These are phyloP conservation scores for Fusarium dimerum DNA, from an alignment of 2,329 filamentous ascomycete genomes.

Conservation along the genomic window DNA sequence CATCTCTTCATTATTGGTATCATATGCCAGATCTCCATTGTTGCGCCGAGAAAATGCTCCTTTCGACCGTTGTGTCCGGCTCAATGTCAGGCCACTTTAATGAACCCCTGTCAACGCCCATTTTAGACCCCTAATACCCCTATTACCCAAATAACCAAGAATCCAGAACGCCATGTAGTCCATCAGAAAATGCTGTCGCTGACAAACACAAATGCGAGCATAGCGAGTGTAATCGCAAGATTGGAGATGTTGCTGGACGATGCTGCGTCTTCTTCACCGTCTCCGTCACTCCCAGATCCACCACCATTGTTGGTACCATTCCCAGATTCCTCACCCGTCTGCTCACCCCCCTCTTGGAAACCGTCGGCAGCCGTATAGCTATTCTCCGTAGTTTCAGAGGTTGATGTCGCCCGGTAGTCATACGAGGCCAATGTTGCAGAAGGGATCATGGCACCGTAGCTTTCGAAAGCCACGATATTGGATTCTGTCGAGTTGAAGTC, in stretches of 20 bases:
- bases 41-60: not conserved
- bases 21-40: not conserved
- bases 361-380: conserved; percentile 34
- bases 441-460: conserved; percentile 50
- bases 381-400: conserved; percentile 18
- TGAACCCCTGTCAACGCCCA: conserved; percentile 2
- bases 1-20: conserved; percentile 11
- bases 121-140: not conserved
- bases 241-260: conserved; percentile 10
- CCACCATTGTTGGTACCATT: not conserved
- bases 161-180: not conserved
- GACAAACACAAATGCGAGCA: conserved; percentile 25
- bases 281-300: not conserved
- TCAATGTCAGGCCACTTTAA: conserved; percentile 10
- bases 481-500: conserved; percentile 55
- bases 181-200: conserved; percentile 19
- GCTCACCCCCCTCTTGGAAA: conserved; percentile 26
- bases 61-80: not conserved
- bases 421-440: conserved; percentile 47
- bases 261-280: conserved; percentile 17
- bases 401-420: conserved; percentile 34
- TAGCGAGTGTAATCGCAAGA: conserved; percentile 17
- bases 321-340: conserved; percentile 1
- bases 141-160: not conserved
- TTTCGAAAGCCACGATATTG: conserved; percentile 53